Evolutionary conservation across 106 monocot genomes (phyloP).

Genomic region (Allium cepa): DNA sequence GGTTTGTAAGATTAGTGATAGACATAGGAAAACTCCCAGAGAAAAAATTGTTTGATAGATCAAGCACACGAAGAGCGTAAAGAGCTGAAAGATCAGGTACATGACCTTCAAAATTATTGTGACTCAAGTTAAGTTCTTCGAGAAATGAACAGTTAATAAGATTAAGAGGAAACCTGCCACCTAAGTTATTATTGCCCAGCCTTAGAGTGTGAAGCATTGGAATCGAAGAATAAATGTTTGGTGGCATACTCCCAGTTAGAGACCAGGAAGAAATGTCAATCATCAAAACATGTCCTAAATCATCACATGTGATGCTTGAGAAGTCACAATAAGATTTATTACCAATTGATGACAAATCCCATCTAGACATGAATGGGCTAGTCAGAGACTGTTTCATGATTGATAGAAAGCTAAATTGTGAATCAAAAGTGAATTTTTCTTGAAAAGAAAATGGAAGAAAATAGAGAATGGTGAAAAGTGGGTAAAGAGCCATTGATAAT

Average conservation of each 20-base stretch:
- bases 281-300: constrained; percentile 15
- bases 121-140: constrained; percentile 59
- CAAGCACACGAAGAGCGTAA: constrained; percentile 39
- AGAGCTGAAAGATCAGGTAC: constrained; percentile 69
- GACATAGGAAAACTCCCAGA: constrained; percentile 66
- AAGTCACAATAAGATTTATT: constrained; percentile 33
- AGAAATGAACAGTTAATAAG: constrained; percentile 62
- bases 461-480: constrained; percentile 3
- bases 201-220: constrained; percentile 55
- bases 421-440: background rate
- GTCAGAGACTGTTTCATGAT: constrained; percentile 56
- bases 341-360: constrained; percentile 20
- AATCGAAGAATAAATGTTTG: constrained; percentile 45
- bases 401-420: constrained; percentile 52
- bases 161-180: constrained; percentile 40
- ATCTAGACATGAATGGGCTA: constrained; percentile 37
- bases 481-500: constrained; percentile 15
- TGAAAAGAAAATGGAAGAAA: constrained; percentile 4
- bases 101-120: constrained; percentile 37
- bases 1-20: constrained; percentile 53
- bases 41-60: constrained; percentile 72
- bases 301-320: constrained; percentile 59
- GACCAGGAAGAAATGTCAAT: constrained; percentile 67
- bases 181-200: constrained; percentile 41
- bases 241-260: constrained; percentile 48